phyloP scores from a whole-genome alignment of 2,329 filamentous ascomycete genomes.

The Phialophora expanda region DNA sequence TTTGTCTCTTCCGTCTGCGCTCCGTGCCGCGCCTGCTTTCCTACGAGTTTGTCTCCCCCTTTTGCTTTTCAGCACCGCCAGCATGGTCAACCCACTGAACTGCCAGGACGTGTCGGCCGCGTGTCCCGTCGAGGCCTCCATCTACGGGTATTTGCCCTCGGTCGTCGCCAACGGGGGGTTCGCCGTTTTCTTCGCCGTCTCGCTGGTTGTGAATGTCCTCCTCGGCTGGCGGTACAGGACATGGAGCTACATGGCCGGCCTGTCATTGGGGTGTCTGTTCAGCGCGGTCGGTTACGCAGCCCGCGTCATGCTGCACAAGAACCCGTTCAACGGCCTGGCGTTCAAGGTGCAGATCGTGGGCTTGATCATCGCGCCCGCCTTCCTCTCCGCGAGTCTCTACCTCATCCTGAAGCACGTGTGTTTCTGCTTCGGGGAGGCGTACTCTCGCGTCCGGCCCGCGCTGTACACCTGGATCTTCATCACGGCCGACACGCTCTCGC shows the following conservation, averaged over 20 bases:
- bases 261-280: background rate
- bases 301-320: background rate
- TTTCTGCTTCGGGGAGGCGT: background rate
- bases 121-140: background rate
- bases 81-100: too few species aligned
- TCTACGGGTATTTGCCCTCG: background rate
- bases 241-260: background rate
- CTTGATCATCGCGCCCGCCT: background rate
- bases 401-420: background rate
- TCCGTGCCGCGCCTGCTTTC: too few species aligned
- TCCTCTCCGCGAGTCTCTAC: conserved; percentile 2
- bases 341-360: background rate
- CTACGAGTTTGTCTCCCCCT: too few species aligned
- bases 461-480: background rate
- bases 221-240: background rate
- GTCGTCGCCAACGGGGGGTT: background rate
- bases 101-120: background rate
- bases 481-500: background rate
- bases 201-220: background rate
- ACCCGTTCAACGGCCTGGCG: background rate
- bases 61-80: too few species aligned
- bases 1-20: too few species aligned
- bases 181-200: background rate
- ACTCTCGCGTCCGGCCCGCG: background rate
- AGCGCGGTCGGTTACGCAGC: background rate